These are phyloP conservation scores for Thraustotheca clavata DNA, from an alignment of 352 stramenopile genomes.

Conservation along the genomic window DNA sequence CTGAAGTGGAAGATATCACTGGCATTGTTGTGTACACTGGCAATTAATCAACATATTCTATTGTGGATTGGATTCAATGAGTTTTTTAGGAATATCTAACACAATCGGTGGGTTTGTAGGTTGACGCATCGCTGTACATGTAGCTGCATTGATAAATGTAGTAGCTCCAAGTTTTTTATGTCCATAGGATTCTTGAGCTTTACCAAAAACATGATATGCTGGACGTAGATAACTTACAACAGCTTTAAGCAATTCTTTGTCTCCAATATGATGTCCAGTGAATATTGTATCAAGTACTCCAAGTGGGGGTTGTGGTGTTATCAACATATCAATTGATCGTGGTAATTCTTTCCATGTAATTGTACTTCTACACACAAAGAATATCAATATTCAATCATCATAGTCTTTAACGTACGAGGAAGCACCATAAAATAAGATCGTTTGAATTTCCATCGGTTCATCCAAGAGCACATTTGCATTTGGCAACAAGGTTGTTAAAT, in stretches of 20 bases:
- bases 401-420: slow-evolving; percentile 47
- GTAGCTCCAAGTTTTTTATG: slow-evolving; percentile 69
- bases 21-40: slow-evolving; percentile 74
- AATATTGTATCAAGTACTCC: slow-evolving; percentile 68
- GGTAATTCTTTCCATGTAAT: slow-evolving; percentile 65
- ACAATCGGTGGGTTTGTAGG: slow-evolving; percentile 60
- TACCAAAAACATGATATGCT: slow-evolving; percentile 84
- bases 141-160: slow-evolving; percentile 85
- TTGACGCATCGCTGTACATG: slow-evolving; percentile 48
- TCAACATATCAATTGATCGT: slow-evolving; percentile 70
- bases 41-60: slow-evolving; percentile 6
- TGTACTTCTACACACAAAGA: slow-evolving; percentile 36
- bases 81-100: slow-evolving; percentile 42
- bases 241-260: slow-evolving; percentile 69
- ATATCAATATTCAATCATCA: background rate
- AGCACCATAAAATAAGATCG: slow-evolving; percentile 64
- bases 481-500: slow-evolving; percentile 45
- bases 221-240: slow-evolving; percentile 74
- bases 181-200: slow-evolving; percentile 88
- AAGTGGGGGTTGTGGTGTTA: slow-evolving; percentile 84
- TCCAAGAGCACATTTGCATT: slow-evolving; percentile 73
- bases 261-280: slow-evolving; percentile 56
- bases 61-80: background rate
- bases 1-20: slow-evolving; percentile 68
- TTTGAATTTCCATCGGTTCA: slow-evolving; percentile 49